Evolutionary conservation across 2,329 filamentous ascomycete genomes (phyloP).

Genomic region (Ceratocystis lukuohia): DNA sequence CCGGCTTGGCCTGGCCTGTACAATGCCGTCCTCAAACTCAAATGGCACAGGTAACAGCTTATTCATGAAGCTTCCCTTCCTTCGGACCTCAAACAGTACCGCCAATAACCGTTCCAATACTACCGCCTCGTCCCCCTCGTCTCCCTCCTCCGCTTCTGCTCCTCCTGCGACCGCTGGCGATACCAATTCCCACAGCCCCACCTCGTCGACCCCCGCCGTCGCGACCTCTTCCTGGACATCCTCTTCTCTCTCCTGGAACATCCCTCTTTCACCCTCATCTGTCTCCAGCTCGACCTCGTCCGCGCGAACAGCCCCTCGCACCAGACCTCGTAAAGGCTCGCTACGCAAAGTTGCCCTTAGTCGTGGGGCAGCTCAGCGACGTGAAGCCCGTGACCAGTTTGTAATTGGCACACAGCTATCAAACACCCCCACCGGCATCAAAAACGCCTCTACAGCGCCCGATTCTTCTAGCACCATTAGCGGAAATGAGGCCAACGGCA

Average conservation of each 20-base stretch:
- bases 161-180: not conserved
- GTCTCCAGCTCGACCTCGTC: not conserved
- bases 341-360: slow-evolving; percentile 77
- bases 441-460: not conserved
- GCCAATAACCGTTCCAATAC: not conserved
- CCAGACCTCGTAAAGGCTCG: slow-evolving; percentile 55
- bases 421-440: not conserved
- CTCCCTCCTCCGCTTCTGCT: not conserved
- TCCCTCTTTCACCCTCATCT: not conserved
- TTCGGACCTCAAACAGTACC: slow-evolving; percentile 4
- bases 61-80: slow-evolving; percentile 12
- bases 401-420: not conserved
- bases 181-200: not conserved
- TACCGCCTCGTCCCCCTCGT: not conserved
- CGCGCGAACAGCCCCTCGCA: slow-evolving; percentile 7
- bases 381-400: not conserved
- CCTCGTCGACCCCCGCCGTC: not conserved
- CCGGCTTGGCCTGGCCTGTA: not conserved
- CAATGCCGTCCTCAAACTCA: slow-evolving; percentile 5
- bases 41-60: not conserved
- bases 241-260: slow-evolving; percentile 7
- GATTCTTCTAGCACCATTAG: not conserved
- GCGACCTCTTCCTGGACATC: not conserved
- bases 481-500: not conserved
- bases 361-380: slow-evolving; percentile 46